phyloP scores from a whole-genome alignment of 140 eudicot genomes.

The Flaveria floridana region DNA sequence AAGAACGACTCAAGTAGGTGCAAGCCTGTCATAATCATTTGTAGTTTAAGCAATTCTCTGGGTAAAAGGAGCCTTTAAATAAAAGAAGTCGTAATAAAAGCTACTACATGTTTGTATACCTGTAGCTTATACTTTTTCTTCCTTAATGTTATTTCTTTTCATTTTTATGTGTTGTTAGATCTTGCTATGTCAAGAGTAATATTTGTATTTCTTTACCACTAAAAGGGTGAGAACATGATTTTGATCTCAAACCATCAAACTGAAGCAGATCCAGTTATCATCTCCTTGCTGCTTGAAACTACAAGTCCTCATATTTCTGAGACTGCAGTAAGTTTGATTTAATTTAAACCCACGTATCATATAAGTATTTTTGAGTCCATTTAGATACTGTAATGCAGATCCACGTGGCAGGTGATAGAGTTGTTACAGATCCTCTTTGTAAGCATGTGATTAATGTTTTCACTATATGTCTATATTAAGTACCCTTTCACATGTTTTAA shows the following conservation, averaged over 20 bases:
- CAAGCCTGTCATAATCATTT: slow-evolving; percentile 17
- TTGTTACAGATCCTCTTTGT: slow-evolving; percentile 92
- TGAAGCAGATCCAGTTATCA: slow-evolving; percentile 97
- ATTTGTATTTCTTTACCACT: slow-evolving; percentile 15
- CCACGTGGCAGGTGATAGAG: slow-evolving; percentile 89
- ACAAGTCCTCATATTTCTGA: slow-evolving; percentile 67
- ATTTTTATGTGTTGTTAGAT: neutral
- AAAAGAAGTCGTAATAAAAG: neutral
- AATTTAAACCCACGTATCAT: neutral
- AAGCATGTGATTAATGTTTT: slow-evolving; percentile 35
- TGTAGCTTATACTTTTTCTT: neutral
- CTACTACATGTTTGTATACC: neutral
- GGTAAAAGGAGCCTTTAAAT: neutral
- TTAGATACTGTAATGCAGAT: slow-evolving; percentile 55
- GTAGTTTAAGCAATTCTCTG: neutral
- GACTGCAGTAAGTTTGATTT: slow-evolving; percentile 49
- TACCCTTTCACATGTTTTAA: neutral
- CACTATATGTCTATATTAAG: neutral
- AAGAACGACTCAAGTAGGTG: slow-evolving; percentile 80
- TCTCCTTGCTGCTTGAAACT: slow-evolving; percentile 76
- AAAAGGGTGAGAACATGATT: slow-evolving; percentile 75
- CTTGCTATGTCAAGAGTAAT: slow-evolving; percentile 26
- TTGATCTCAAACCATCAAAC: slow-evolving; percentile 95
- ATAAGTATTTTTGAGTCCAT: slow-evolving; percentile 13
- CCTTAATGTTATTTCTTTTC: neutral